phyloP scores from a whole-genome alignment of 805 yeast species.

The Novakomyces olei region DNA sequence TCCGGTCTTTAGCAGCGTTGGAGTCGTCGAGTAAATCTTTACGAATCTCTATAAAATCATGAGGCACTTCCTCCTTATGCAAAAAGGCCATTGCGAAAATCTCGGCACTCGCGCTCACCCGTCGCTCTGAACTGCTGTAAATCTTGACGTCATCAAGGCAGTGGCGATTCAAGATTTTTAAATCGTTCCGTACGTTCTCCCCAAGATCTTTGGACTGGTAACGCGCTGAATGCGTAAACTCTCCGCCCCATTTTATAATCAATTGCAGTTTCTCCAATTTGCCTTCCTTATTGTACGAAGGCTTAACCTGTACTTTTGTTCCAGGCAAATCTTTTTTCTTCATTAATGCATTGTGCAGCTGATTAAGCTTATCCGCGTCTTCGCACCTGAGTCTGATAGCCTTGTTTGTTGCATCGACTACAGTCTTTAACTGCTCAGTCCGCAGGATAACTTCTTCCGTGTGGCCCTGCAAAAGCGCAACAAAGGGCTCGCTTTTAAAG shows the following conservation, averaged over 20 bases:
- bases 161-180: conserved; percentile 61
- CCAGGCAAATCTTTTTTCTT: conserved; percentile 85
- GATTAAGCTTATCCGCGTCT: conserved; percentile 53
- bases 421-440: conserved; percentile 68
- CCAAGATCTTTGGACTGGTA: conserved; percentile 91
- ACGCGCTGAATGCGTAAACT: conserved; percentile 92
- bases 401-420: conserved; percentile 56
- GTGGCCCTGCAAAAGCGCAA: conserved; percentile 75
- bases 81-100: conserved; percentile 61
- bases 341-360: conserved; percentile 61
- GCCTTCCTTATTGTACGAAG: conserved; percentile 39
- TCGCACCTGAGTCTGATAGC: conserved; percentile 54
- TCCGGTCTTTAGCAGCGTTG: conserved; percentile 90
- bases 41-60: conserved; percentile 56
- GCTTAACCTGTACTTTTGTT: conserved; percentile 86
- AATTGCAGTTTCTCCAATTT: conserved; percentile 87
- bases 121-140: conserved; percentile 78
- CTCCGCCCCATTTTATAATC: conserved; percentile 97
- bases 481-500: conserved; percentile 67
- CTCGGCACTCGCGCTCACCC: conserved; percentile 84
- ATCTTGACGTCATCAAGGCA: conserved; percentile 70
- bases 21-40: conserved; percentile 88
- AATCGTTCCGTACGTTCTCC: conserved; percentile 83
- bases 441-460: conserved; percentile 89
- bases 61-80: conserved; percentile 48